Evolutionary conservation across 345 rosid species (phyloP).

Genomic region (Salix dunnii): DNA sequence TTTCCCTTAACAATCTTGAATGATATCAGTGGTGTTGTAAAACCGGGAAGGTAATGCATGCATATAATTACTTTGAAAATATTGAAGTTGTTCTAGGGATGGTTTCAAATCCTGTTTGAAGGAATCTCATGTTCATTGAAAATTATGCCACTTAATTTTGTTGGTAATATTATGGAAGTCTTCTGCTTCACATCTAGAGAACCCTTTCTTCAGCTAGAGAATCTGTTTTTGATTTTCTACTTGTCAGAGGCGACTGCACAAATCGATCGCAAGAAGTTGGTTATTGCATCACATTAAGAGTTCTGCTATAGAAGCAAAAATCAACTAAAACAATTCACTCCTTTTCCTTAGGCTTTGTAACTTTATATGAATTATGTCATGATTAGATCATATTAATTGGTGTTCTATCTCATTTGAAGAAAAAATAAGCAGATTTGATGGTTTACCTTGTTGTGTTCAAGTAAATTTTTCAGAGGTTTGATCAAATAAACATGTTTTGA

Average conservation of each 20-base stretch:
- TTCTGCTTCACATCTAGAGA: neutral
- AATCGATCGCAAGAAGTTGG: neutral
- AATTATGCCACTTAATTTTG: neutral
- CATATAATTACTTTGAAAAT: neutral
- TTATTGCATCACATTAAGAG: neutral
- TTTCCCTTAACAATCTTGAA: conserved; percentile 51
- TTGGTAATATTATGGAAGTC: neutral
- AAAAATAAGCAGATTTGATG: neutral
- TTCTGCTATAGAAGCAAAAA: neutral
- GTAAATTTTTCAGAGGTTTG: neutral
- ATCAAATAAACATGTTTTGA: neutral
- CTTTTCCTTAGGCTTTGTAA: neutral
- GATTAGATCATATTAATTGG: neutral
- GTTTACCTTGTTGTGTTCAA: neutral
- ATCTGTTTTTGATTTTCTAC: neutral
- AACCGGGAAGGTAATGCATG: conserved; percentile 63
- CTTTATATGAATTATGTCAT: neutral
- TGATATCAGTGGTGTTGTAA: conserved; percentile 57
- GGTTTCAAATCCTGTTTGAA: neutral
- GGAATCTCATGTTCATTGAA: neutral
- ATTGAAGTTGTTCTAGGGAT: neutral
- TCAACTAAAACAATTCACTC: neutral
- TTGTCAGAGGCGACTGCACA: neutral
- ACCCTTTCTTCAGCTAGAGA: neutral
- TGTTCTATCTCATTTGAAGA: neutral